Evolutionary conservation across 177 flowering plant genomes (phyloP), one percentile per base, ranked within the genome.

Genomic region (Tripterygium wilfordii): DNA sequence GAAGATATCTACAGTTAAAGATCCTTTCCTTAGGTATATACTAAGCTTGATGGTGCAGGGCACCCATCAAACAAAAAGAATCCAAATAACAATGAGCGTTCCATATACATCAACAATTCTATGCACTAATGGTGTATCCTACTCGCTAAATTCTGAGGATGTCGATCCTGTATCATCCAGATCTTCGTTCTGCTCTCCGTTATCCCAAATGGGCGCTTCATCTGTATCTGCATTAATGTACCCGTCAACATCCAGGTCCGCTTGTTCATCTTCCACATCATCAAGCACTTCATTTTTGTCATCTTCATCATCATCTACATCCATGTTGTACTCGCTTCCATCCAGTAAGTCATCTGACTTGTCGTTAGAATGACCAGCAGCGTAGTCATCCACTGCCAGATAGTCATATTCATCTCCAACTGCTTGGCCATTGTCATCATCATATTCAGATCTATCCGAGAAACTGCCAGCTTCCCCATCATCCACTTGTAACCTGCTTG

Each of bases 71-170:
- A 36, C 39, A 36, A 36, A 36, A 36, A 36, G 10, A n/a, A 36
- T 3, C 1, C 16, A 36, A 3, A n/a, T 10, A 3, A 36, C 30
- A n/a, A n/a, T n/a, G n/a, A 32, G 9, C 14, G 2, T 36, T 36
- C 4, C 40, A 15, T 10, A 9, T 36, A 10, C 40, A 36, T 17
- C 19, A 36, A 8, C 18, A 15, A 36, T 36, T 36, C n/a, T n/a
- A n/a, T n/a, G n/a, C n/a, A n/a, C n/a, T 36, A 3, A 3, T 10
- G 9, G 2, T 36, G 17, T 16, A 3, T 36, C 5, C 24, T 58
- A 80, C 27, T 76, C 82, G 49, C 88, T 83, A 54, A 66, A 80
- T 1, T 78, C 83, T 8, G 85, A 68, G 14, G 95, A 78, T 16
- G 61, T 29, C 2, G 74, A 72, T 17, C 58, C 63, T 4, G 60